These are phyloP conservation scores for Fusarium pilosicola DNA, from an alignment of 2,329 filamentous ascomycete genomes.

Conservation along the genomic window DNA sequence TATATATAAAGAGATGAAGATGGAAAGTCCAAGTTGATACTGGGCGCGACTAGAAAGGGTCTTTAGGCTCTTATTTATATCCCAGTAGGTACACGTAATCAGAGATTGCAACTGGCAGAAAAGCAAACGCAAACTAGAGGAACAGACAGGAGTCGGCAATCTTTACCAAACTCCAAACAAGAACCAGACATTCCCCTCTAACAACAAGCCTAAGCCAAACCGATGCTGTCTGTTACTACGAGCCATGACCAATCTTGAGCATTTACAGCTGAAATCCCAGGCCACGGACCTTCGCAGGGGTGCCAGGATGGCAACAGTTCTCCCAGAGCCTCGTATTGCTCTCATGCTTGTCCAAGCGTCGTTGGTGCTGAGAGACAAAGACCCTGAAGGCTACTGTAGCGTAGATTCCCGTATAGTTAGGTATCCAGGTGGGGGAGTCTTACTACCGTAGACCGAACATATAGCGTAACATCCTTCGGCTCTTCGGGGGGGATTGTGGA, in stretches of 20 bases:
- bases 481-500: not conserved
- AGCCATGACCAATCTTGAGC: rapidly evolving
- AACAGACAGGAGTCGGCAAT: not conserved
- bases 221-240: rapidly evolving
- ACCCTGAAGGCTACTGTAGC: not conserved
- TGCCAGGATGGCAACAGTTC: rapidly evolving
- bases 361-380: rapidly evolving
- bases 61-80: not conserved
- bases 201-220: not conserved
- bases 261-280: no score
- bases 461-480: not conserved
- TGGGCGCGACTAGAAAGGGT: not conserved
- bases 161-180: not conserved
- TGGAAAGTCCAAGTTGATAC: no score
- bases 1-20: not conserved
- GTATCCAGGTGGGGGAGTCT: no score
- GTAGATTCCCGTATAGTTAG: rapidly evolving
- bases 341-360: not conserved
- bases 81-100: not conserved
- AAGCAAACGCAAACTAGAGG: not conserved
- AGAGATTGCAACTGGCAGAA: not conserved
- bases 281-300: rapidly evolving
- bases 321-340: rapidly evolving
- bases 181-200: not conserved
- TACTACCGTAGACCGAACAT: rapidly evolving